These are phyloP conservation scores for Trypanosoma rangeli DNA, from an alignment of 208 protist genomes.

Conservation along the genomic window DNA sequence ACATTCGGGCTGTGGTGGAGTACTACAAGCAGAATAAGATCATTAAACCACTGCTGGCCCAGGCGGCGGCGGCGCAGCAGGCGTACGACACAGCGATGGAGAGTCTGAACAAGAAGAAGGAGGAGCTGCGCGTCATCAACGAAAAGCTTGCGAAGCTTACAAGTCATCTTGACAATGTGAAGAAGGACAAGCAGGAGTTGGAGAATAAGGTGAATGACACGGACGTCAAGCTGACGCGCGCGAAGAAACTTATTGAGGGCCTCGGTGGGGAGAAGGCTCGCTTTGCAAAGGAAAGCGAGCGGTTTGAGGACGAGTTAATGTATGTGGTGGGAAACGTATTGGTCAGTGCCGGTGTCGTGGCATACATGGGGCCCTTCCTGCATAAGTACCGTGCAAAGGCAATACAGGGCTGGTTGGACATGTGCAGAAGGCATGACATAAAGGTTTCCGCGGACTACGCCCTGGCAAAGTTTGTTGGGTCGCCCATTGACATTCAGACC, in stretches of 20 bases:
- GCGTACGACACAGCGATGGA: conserved; percentile 87
- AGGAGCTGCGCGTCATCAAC: conserved; percentile 89
- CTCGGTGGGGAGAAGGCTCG: conserved; percentile 94
- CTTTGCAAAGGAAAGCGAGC: conserved; percentile 83
- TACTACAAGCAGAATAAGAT: conserved; percentile 97
- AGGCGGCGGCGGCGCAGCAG: conserved; percentile 80
- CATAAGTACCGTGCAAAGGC: conserved; percentile 88
- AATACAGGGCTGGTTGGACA: conserved; percentile 68
- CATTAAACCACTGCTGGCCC: conserved; percentile 93
- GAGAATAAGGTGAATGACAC: conserved; percentile 93
- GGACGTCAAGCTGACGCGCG: conserved; percentile 94
- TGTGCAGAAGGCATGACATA: conserved; percentile 74
- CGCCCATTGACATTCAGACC: conserved; percentile 90
- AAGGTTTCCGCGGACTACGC: conserved; percentile 83
- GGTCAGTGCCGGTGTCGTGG: conserved; percentile 93
- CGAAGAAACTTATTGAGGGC: conserved; percentile 93
- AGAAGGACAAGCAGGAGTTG: conserved; percentile 89
- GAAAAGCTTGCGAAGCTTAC: conserved; percentile 86
- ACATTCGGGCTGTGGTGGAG: conserved; percentile 97
- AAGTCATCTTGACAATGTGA: conserved; percentile 82
- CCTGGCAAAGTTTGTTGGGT: conserved; percentile 87
- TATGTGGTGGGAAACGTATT: conserved; percentile 95
- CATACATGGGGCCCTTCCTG: conserved; percentile 96
- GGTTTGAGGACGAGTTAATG: conserved; percentile 76
- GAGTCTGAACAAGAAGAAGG: conserved; percentile 90